Base-by-base conservation (phyloP, 225 moss, liverwort and hornwort genomes). In the Bryum argenteum region DNA sequence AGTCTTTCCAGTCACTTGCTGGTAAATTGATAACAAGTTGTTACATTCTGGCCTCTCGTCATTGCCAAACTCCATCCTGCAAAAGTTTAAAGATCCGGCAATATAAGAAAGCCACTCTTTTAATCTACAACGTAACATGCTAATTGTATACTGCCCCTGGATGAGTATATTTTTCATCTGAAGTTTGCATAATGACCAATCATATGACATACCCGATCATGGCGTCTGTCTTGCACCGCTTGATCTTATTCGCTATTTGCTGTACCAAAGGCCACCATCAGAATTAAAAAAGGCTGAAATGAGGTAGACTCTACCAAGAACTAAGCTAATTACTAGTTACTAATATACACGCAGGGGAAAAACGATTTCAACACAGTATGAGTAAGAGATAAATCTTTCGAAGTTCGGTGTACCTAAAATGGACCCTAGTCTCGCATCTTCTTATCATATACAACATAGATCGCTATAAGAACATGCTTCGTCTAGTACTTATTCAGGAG, bases 221-320 rank as follows among this genome's bases (percentile, higher is more conserved):
- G 16, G 94, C 92, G 71, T 98, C 94, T 18, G 97, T 98, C 88
- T 94, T 94, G 84, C 97, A 98, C 53, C 92, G 86, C 68, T 92
- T 98, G 55, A 98, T 81, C 79, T 98, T 98, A 71, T 88, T 76
- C 23, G 77, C 87, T 68, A 97, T 93, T 75, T 84, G 89, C 91
- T 96, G 89, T 71, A 58, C 53, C 58, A 76, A 72, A 33, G 69
- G 43, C 16, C 12, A 48, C 68, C 41, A 72, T 53, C 52, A 72
- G 17, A 33, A 28, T 28, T 28, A 28, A 28, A 33, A 33, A n/a
- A n/a, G n/a, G n/a, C 33, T 33, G 33, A 33, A 33, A 33, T 33
- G 7, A 33, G 33, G 7, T 6, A 33, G 26, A 4, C 33, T 3
- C 33, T 33, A 33, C 33, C 5, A 33, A 33, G 5, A 33, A 33